Evolutionary conservation across 2,329 filamentous ascomycete species (phyloP).

Genomic region (Rosellinia necatrix): DNA sequence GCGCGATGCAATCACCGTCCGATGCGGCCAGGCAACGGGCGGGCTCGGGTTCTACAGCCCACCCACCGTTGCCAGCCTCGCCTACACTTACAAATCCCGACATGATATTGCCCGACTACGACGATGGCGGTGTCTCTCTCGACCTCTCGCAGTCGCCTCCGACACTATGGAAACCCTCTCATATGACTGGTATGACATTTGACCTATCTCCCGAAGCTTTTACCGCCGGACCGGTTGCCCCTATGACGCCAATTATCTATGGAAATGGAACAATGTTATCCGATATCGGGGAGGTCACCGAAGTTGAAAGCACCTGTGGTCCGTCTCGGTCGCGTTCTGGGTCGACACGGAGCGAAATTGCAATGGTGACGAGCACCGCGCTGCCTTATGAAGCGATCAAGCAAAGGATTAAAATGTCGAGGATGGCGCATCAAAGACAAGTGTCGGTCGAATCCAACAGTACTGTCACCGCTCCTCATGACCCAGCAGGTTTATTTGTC

Average conservation of each 20-base stretch:
- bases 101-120: slow-evolving; percentile 85
- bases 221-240: slow-evolving; percentile 51
- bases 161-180: slow-evolving; percentile 57
- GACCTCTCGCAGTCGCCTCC: slow-evolving; percentile 57
- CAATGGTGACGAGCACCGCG: slow-evolving; percentile 33
- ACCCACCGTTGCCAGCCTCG: slow-evolving; percentile 65
- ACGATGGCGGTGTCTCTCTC: slow-evolving; percentile 59
- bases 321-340: slow-evolving; percentile 45
- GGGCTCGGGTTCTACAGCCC: slow-evolving; percentile 38
- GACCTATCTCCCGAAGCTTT: slow-evolving; percentile 48
- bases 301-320: slow-evolving; percentile 55
- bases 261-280: slow-evolving; percentile 72
- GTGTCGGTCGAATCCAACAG: slow-evolving; percentile 64
- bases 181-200: slow-evolving; percentile 48
- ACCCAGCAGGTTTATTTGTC: slow-evolving; percentile 54
- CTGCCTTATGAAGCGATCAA: slow-evolving; percentile 48
- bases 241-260: slow-evolving; percentile 69
- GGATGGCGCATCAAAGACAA: slow-evolving; percentile 53
- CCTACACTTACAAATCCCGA: slow-evolving; percentile 92
- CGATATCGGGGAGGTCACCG: slow-evolving; percentile 64
- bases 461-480: slow-evolving; percentile 60
- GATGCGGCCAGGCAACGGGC: slow-evolving; percentile 28
- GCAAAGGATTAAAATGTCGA: slow-evolving; percentile 46
- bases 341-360: slow-evolving; percentile 41
- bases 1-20: slow-evolving; percentile 35